A percentile compares a stretch with the other conserved stretches of the same genome.
Conservation (phyloP, 306 rosid genomes). For the Casuarina glauca region DNA sequence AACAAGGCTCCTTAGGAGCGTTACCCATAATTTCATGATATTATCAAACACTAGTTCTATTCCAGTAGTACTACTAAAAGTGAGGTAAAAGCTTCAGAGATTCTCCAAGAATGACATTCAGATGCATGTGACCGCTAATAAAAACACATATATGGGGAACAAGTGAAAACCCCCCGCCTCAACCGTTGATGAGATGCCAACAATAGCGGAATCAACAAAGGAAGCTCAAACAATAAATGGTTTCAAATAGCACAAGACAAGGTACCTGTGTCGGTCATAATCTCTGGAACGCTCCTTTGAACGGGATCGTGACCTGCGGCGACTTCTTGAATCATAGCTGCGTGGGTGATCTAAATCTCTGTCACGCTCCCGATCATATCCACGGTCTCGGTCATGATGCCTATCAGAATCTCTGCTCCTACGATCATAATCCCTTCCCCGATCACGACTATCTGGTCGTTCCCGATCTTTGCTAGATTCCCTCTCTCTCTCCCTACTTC, state of each 20-base stretch:
- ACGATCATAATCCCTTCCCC: slow-evolving; percentile 70
- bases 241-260: not conserved
- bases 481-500: slow-evolving; percentile 73
- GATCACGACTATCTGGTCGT: slow-evolving; percentile 68
- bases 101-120: not conserved
- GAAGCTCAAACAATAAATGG: not conserved
- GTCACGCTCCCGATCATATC: slow-evolving; percentile 69
- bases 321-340: slow-evolving; percentile 69
- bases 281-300: slow-evolving; percentile 81
- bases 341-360: slow-evolving; percentile 69
- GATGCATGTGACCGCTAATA: not conserved
- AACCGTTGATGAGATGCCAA: not conserved
- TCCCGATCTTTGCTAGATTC: slow-evolving; percentile 80
- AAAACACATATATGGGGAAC: not conserved
- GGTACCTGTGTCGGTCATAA: slow-evolving; percentile 89
- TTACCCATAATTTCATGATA: no score
- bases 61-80: not conserved
- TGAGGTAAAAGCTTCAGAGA: not conserved
- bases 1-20: no score
- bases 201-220: not conserved
- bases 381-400: slow-evolving; percentile 79
- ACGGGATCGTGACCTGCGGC: slow-evolving; percentile 79
- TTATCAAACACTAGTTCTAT: no score
- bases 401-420: slow-evolving; percentile 91
- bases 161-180: not conserved